These are phyloP conservation scores for Umbelopsis isabellina DNA, from an alignment of 192 early-diverging fungal genomes.

Conservation along the genomic window DNA sequence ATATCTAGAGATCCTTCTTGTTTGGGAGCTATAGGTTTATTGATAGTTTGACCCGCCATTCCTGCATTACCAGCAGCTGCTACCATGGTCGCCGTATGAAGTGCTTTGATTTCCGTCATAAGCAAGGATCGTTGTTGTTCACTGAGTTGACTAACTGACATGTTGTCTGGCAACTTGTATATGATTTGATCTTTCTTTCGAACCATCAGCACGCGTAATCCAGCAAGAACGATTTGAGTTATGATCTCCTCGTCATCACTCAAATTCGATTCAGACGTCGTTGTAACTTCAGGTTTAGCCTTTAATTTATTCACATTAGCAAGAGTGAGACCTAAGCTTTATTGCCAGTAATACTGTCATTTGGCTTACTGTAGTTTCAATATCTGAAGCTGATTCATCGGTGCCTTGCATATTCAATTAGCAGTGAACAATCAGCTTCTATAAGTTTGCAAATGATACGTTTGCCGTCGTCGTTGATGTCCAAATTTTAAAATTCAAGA, in stretches of 20 bases:
- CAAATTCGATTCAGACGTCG: not conserved
- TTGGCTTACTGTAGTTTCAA: constrained; percentile 1
- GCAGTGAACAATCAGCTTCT: too few species aligned
- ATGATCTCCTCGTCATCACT: constrained; percentile 31
- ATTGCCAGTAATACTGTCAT: not conserved
- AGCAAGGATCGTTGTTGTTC: constrained; percentile 48
- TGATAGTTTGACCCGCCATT: not conserved
- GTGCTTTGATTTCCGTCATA: constrained; percentile 48
- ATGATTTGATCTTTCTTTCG: constrained; percentile 52
- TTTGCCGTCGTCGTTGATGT: too few species aligned
- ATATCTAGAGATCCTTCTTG: constrained; percentile 19
- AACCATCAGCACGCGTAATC: constrained; percentile 37
- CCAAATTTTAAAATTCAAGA: too few species aligned
- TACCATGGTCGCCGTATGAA: constrained; percentile 39
- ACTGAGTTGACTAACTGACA: constrained; percentile 51
- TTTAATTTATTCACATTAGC: not conserved
- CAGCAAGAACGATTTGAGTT: constrained; percentile 29
- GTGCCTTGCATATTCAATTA: not conserved
- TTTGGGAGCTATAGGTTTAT: constrained; percentile 32
- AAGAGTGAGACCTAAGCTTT: not conserved
- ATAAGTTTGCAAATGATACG: too few species aligned
- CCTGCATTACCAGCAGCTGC: constrained; percentile 22
- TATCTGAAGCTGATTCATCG: not conserved
- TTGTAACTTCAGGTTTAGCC: not conserved
- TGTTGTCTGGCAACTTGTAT: constrained; percentile 58